Percentiles rank a stretch among this genome's conserved stretches.
These are phyloP conservation scores for Diaporthe velutina DNA, from an alignment of 2,329 filamentous ascomycete species.

Conservation along the genomic window DNA sequence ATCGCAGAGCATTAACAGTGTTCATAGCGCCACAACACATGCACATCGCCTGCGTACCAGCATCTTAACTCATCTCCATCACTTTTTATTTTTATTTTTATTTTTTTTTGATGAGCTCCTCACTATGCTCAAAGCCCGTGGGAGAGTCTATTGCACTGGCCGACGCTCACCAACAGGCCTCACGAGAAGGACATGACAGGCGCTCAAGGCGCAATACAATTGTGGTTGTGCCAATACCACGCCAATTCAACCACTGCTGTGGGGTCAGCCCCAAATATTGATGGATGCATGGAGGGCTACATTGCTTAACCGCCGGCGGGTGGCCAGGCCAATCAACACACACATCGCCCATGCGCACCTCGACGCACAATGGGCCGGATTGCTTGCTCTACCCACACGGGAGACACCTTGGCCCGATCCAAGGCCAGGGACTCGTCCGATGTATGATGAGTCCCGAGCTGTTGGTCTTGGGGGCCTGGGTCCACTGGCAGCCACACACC, in stretches of 20 bases:
- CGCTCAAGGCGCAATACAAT: slow-evolving; percentile 5
- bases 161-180: not conserved
- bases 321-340: slow-evolving; percentile 34
- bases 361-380: slow-evolving; percentile 4
- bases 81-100: not conserved
- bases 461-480: slow-evolving; percentile 21
- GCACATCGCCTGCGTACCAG: not conserved
- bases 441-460: slow-evolving; percentile 31
- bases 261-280: slow-evolving; percentile 19
- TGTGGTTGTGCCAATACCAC: not conserved
- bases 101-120: too few species aligned
- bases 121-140: not conserved
- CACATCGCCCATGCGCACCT: slow-evolving; percentile 22
- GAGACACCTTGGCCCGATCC: slow-evolving; percentile 9
- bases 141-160: not conserved
- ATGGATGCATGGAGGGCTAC: slow-evolving; percentile 22
- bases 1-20: not conserved
- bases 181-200: not conserved
- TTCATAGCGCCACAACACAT: not conserved
- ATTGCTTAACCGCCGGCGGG: slow-evolving; percentile 37
- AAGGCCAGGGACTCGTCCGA: slow-evolving; percentile 32
- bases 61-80: not conserved
- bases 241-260: not conserved
- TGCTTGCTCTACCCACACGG: slow-evolving; percentile 26
- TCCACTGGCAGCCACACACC: slow-evolving; percentile 9